Evolutionary conservation across 1,284 basidiomycete genomes (phyloP).

Genomic region (Microbotryum silenes-acaulis): DNA sequence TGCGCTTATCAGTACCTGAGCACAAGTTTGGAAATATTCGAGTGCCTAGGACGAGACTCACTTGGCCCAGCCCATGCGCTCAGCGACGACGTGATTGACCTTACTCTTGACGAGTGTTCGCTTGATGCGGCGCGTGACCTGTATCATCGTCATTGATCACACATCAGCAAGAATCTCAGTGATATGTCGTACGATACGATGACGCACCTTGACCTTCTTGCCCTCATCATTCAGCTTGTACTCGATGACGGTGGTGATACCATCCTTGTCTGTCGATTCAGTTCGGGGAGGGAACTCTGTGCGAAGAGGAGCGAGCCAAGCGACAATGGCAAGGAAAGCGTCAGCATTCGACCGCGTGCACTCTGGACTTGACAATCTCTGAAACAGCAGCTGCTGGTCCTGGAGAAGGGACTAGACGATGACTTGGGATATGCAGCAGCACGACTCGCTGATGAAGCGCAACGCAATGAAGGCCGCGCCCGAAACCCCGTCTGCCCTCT

Average conservation of each 20-base stretch:
- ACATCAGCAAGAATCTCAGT: neutral
- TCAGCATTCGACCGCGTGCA: too few species aligned
- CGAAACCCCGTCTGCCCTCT: neutral
- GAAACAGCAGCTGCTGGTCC: too few species aligned
- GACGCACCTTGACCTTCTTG: conserved; percentile 80
- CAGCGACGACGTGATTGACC: conserved; percentile 87
- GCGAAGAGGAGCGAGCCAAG: too few species aligned
- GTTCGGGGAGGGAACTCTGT: conserved; percentile 40
- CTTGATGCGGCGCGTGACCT: conserved; percentile 82
- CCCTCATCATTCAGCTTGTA: conserved; percentile 84
- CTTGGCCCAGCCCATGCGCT: conserved; percentile 87
- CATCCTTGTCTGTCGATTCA: conserved; percentile 75
- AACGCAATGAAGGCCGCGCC: too few species aligned
- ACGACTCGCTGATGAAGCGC: too few species aligned
- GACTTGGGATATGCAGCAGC: too few species aligned
- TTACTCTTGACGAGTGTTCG: conserved; percentile 83
- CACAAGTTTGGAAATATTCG: too few species aligned
- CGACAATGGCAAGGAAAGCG: too few species aligned
- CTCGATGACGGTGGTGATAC: conserved; percentile 76
- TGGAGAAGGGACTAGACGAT: too few species aligned
- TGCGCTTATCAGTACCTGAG: neutral
- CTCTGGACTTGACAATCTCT: too few species aligned
- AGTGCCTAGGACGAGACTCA: conserved; percentile 27
- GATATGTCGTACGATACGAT: neutral
- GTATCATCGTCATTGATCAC: neutral